Conservation (phyloP, 257 asterid species). For the Lycium barbarum region DNA sequence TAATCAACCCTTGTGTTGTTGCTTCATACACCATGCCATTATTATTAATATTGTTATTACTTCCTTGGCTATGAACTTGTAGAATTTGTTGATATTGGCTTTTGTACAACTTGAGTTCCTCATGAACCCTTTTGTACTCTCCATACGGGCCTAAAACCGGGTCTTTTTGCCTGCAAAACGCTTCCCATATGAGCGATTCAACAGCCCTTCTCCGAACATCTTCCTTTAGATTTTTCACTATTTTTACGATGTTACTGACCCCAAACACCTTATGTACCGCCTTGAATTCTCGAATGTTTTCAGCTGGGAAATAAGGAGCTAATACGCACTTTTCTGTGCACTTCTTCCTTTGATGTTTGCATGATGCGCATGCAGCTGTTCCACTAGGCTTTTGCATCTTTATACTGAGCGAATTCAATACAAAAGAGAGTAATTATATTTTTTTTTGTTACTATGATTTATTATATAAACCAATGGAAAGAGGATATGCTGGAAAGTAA, state of each 20-base stretch:
- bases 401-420: neutral
- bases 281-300: constrained; percentile 60
- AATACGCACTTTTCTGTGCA: constrained; percentile 75
- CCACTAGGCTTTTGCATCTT: constrained; percentile 21
- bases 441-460: neutral
- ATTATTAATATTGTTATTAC: neutral
- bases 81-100: constrained; percentile 44
- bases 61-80: constrained; percentile 35
- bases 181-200: constrained; percentile 88
- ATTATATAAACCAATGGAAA: neutral
- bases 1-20: constrained; percentile 38
- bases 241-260: constrained; percentile 71
- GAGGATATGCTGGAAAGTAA: neutral
- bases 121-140: constrained; percentile 58
- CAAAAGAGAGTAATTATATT: neutral
- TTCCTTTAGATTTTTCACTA: constrained; percentile 51
- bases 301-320: constrained; percentile 75
- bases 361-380: constrained; percentile 82
- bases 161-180: constrained; percentile 66
- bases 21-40: constrained; percentile 40
- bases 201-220: constrained; percentile 62
- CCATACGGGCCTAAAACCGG: constrained; percentile 70
- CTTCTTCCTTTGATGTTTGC: constrained; percentile 95
- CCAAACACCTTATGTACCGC: constrained; percentile 88
- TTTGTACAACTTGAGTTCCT: constrained; percentile 66